These are phyloP conservation scores for Fonsecaea nubica DNA, from an alignment of 2,329 filamentous ascomycete genomes.

Conservation along the genomic window DNA sequence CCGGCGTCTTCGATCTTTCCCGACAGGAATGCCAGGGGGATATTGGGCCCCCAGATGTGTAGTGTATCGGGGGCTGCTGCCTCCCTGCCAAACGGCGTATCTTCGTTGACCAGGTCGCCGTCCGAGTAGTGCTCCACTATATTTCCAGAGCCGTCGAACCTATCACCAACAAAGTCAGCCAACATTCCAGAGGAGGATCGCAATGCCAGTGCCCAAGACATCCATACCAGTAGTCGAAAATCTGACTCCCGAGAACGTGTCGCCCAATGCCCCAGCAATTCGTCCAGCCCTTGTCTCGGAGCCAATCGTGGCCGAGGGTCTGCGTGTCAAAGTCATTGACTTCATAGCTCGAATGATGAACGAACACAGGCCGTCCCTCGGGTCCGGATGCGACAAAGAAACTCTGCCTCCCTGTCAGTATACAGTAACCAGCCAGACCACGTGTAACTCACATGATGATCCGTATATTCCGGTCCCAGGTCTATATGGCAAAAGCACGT, in stretches of 20 bases:
- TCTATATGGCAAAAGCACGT: slow-evolving; percentile 60
- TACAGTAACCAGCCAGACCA: slow-evolving; percentile 43
- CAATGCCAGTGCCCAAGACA: neutral
- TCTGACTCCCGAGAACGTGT: slow-evolving; percentile 72
- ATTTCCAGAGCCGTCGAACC: slow-evolving; percentile 68
- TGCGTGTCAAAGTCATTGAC: slow-evolving; percentile 75
- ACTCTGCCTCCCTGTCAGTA: slow-evolving; percentile 27
- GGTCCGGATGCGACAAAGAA: slow-evolving; percentile 42
- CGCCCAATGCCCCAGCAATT: slow-evolving; percentile 74
- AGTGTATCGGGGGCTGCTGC: slow-evolving; percentile 43
- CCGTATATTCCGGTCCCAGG: slow-evolving; percentile 52
- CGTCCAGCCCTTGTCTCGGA: slow-evolving; percentile 66
- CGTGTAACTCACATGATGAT: slow-evolving; percentile 57
- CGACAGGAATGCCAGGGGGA: slow-evolving; percentile 30
- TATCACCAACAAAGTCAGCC: slow-evolving; percentile 16
- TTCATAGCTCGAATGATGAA: slow-evolving; percentile 74
- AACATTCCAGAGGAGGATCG: neutral
- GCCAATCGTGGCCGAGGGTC: slow-evolving; percentile 72
- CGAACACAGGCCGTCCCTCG: slow-evolving; percentile 48
- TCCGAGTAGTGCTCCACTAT: slow-evolving; percentile 75
- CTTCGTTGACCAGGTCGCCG: slow-evolving; percentile 58
- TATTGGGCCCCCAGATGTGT: slow-evolving; percentile 46
- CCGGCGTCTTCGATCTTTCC: slow-evolving; percentile 31
- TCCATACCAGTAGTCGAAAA: slow-evolving; percentile 74
- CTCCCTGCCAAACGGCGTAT: slow-evolving; percentile 43